Evolutionary conservation across 176 grass and related monocot genomes (phyloP).

Genomic region (Oryza meridionalis): DNA sequence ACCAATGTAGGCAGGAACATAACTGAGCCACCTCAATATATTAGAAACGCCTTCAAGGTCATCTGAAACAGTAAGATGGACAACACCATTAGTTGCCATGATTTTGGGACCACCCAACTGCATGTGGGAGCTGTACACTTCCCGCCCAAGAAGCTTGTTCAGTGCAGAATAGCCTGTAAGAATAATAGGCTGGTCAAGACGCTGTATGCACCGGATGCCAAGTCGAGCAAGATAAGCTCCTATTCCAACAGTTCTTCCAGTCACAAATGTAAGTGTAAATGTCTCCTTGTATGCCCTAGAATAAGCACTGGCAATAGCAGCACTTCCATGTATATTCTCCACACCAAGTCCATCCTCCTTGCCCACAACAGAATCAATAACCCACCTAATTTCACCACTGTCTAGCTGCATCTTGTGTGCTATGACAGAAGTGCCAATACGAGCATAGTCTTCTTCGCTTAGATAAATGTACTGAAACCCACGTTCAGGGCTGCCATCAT

Average conservation of each 20-base stretch:
- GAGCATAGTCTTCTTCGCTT: slow-evolving; percentile 73
- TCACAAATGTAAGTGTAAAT: slow-evolving; percentile 96
- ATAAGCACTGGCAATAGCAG: slow-evolving; percentile 94
- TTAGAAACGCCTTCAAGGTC: slow-evolving; percentile 91
- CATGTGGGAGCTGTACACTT: slow-evolving; percentile 98
- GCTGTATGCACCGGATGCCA: slow-evolving; percentile 97
- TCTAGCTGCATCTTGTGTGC: slow-evolving; percentile 83
- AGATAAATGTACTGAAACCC: slow-evolving; percentile 94
- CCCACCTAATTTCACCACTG: slow-evolving; percentile 84
- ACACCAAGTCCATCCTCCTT: slow-evolving; percentile 96
- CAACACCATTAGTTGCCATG: slow-evolving; percentile 98
- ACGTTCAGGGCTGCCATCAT: slow-evolving; percentile 71
- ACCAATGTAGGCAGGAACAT: slow-evolving; percentile 88
- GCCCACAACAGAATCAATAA: slow-evolving; percentile 89
- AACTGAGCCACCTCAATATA: slow-evolving; percentile 97
- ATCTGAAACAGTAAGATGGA: slow-evolving; percentile 89
- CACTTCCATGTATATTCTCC: slow-evolving; percentile 97
- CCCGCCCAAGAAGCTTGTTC: slow-evolving; percentile 97
- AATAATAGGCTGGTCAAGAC: slow-evolving; percentile 92
- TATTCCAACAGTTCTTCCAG: slow-evolving; percentile 87
- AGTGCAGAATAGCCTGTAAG: slow-evolving; percentile 84
- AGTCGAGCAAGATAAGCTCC: slow-evolving; percentile 96
- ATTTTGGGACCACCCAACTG: slow-evolving; percentile 99
- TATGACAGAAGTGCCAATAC: slow-evolving; percentile 77
- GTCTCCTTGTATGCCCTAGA: slow-evolving; percentile 94